Evolutionary conservation across 768 basidiomycete genomes (phyloP), one percentile per base, ranked within the genome.

Genomic region (Serpula lacrymans): DNA sequence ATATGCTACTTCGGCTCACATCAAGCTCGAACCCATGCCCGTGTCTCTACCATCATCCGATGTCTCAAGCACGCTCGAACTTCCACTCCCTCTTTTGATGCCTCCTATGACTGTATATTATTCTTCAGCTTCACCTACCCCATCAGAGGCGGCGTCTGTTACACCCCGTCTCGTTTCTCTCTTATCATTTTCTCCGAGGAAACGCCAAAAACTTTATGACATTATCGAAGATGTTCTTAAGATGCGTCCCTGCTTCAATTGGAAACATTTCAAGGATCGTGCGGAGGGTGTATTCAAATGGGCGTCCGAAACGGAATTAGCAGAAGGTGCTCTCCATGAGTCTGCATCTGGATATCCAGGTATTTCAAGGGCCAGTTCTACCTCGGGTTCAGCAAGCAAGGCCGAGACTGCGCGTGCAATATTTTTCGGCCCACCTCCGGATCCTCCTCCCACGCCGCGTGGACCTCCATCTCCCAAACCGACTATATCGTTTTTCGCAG

Each of bases 201-300:
- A 53, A 30, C 65, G 74, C 14, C 60, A 65, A 10, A 64, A 59
- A 17, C 60, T 72, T 2, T 57, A 67, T 6, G 58, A 62, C 20
- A 61, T 64, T 2, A 57, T 75, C 16, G 63, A 64, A 27, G 67
- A 70, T 36, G 63, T 65, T 1, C 63, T 75, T 59, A 63, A 60
- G 43, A 68, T 74, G 52, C 71, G 70, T 30, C 75, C 75, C 12
- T 76, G 64, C 31, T 68, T 77, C 55, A 75, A 74, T 51, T 63
- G 72, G 29, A 69, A 64, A 14, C 65, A 73, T 33, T 76, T 75
- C 45, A 64, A 63, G 38, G 54, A 63, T 31, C 72, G 74, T 14
- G 54, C 70, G 24, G 67, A 71, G 31, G 62, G 57, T 10, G 67
- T 76, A 64, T 69, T 74, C 52, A 52, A 49, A 25, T 71, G 64